phyloP scores from a whole-genome alignment of 805 yeast species.

The Candida endomychidarum region DNA sequence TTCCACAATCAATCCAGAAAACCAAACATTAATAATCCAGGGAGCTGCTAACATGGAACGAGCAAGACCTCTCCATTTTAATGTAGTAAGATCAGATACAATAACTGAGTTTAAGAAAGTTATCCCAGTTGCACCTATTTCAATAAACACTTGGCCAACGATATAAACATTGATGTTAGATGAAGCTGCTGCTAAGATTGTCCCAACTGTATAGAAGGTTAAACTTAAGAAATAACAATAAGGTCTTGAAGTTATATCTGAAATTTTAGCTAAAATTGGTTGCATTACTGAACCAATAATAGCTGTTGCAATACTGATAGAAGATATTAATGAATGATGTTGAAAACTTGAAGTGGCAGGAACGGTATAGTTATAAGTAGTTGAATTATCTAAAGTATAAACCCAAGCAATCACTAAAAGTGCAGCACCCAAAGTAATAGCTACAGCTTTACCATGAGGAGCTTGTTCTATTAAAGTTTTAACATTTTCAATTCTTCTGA shows the following conservation, averaged over 20 bases:
- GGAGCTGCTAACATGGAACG: slow-evolving; percentile 31
- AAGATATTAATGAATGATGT: slow-evolving; percentile 22
- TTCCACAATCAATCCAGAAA: slow-evolving; percentile 39
- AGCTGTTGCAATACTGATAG: slow-evolving; percentile 21
- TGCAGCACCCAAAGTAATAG: slow-evolving; percentile 18
- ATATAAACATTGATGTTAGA: slow-evolving; percentile 23
- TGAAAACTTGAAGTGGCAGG: slow-evolving; percentile 25
- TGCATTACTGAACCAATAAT: slow-evolving; percentile 21
- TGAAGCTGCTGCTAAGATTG: slow-evolving; percentile 21
- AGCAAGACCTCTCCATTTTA: slow-evolving; percentile 25
- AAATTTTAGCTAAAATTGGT: slow-evolving; percentile 24
- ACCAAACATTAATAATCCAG: slow-evolving; percentile 42
- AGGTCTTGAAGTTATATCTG: slow-evolving; percentile 24
- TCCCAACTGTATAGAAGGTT: slow-evolving; percentile 22
- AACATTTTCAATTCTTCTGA: slow-evolving; percentile 25
- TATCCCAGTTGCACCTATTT: slow-evolving; percentile 23
- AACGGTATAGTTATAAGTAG: slow-evolving; percentile 34
- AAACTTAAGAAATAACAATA: slow-evolving; percentile 18
- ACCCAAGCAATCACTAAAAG: slow-evolving; percentile 27
- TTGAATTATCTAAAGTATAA: slow-evolving; percentile 26
- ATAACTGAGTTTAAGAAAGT: slow-evolving; percentile 19
- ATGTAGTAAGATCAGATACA: slow-evolving; percentile 26
- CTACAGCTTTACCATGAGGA: slow-evolving; percentile 13
- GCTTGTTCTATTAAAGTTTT: slow-evolving; percentile 16
- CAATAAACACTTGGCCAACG: slow-evolving; percentile 21